These are phyloP conservation scores for Diophrys appendiculata DNA, from an alignment of 73 alveolate genomes.

Conservation along the genomic window DNA sequence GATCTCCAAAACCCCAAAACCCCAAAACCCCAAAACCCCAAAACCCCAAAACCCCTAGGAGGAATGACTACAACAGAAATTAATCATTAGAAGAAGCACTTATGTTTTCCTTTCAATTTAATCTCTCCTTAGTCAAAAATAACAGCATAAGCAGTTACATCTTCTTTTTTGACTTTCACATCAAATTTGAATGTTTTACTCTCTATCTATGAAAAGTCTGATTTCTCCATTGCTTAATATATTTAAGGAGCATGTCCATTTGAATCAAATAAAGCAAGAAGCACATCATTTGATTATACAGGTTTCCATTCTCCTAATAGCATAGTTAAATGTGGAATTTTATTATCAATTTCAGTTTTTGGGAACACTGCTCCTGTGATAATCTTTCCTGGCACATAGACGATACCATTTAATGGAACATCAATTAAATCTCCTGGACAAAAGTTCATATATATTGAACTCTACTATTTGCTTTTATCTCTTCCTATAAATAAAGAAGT, in stretches of 20 bases:
- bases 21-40: no score
- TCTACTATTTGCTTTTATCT: background rate
- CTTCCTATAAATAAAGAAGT: slow-evolving; percentile 24
- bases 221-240: background rate
- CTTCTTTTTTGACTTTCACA: background rate
- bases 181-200: background rate
- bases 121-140: background rate
- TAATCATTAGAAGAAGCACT: background rate
- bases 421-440: background rate
- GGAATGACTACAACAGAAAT: no score
- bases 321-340: slow-evolving; percentile 39
- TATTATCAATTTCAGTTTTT: slow-evolving; percentile 5
- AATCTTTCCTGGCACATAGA: slow-evolving; percentile 26
- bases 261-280: slow-evolving; percentile 3
- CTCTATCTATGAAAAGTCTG: no score
- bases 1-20: no score
- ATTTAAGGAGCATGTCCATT: background rate
- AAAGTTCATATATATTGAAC: background rate
- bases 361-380: slow-evolving; percentile 16
- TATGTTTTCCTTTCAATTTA: background rate
- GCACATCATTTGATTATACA: slow-evolving; percentile 10
- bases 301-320: slow-evolving; percentile 12
- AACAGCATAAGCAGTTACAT: background rate
- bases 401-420: slow-evolving; percentile 9
- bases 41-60: no score